Evolutionary conservation across 2,329 filamentous ascomycete genomes (phyloP), one percentile per base, ranked within the genome.

Genomic region (Elsinoe ampelina): DNA sequence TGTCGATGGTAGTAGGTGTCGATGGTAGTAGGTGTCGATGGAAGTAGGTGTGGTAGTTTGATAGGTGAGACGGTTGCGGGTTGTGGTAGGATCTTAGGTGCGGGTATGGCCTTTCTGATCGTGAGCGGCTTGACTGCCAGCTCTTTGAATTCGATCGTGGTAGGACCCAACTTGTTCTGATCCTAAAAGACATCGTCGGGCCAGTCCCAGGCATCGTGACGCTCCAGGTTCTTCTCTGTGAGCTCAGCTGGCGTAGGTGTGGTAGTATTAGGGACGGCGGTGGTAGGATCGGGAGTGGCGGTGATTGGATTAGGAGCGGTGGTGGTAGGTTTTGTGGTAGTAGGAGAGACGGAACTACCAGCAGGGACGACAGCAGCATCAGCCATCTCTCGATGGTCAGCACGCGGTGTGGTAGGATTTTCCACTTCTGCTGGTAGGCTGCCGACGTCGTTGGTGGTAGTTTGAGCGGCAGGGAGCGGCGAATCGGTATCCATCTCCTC

Each of bases 101-200:
- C 19, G 19, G 32, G 19, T 15, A 6, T 26, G 26, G n/a, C 32
- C 30, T 52, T 52, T 11, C n/a, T 36, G 34, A 52, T 39, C 6
- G 12, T 35, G 19, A 52, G 34, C 13, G 48, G 48, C 19, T 52
- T 52, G 48, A 52, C 17, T 11, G 26, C n/a, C 11, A 38, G 19
- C 15, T 32, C 32, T n/a, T 26, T n/a, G 19, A 36, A 52, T 17
- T 32, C 34, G 19, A 35, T 15, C n/a, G 26, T 52, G 35, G 48
- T 39, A 52, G 48, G 17, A 10, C 6, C 10, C 45, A 15, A 35
- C 45, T 50, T 50, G 22, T 52, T 20, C 34, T 34, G 17, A 32
- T 52, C 32, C 48, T 52, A 70, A 56, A 70, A 70, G 52, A 69
- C 66, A 61, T 70, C 67, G 20, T 67, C 67, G 7, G 67, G 67